Percentiles rank a stretch among this genome's conserved stretches.
These are phyloP conservation scores for Pulveroboletus sp. DNA, from an alignment of 768 basidiomycete genomes.

Conservation along the genomic window DNA sequence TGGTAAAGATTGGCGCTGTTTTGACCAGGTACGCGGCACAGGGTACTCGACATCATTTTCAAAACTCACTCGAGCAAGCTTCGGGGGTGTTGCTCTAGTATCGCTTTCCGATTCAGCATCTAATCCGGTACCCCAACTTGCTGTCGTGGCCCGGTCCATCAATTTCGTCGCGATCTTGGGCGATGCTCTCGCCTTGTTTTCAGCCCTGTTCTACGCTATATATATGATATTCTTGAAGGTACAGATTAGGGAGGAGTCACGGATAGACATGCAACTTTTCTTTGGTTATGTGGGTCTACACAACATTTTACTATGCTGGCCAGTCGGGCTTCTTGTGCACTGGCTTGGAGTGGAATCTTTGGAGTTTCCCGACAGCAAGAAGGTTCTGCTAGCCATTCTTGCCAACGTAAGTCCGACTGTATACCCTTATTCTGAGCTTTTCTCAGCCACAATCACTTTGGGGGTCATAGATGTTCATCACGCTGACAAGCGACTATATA, in stretches of 20 bases:
- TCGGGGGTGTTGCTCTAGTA: constrained; percentile 82
- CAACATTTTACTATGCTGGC: constrained; percentile 74
- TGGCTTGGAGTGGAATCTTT: constrained; percentile 67
- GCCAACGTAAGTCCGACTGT: constrained; percentile 45
- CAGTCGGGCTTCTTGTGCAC: constrained; percentile 74
- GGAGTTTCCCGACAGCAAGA: constrained; percentile 55
- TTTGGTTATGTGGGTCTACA: constrained; percentile 92
- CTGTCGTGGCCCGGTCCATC: constrained; percentile 11
- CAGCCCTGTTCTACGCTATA: constrained; percentile 81
- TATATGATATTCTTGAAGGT: constrained; percentile 91
- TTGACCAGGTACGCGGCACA: constrained; percentile 55
- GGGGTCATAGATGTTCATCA: constrained; percentile 67
- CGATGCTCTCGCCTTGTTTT: constrained; percentile 79
- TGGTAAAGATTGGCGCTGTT: constrained; percentile 74
- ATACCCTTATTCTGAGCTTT: not conserved
- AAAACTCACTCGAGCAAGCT: constrained; percentile 39
- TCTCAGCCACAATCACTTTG: not conserved
- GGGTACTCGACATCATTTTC: not conserved
- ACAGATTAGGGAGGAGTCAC: constrained; percentile 71
- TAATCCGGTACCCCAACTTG: constrained; percentile 5
- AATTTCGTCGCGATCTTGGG: constrained; percentile 46
- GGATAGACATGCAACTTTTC: constrained; percentile 91
- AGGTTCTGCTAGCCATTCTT: constrained; percentile 45
- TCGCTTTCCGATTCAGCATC: constrained; percentile 73
- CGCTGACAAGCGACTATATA: constrained; percentile 77